Conservation (phyloP, 768 basidiomycete genomes). For the Trametes villosa region DNA sequence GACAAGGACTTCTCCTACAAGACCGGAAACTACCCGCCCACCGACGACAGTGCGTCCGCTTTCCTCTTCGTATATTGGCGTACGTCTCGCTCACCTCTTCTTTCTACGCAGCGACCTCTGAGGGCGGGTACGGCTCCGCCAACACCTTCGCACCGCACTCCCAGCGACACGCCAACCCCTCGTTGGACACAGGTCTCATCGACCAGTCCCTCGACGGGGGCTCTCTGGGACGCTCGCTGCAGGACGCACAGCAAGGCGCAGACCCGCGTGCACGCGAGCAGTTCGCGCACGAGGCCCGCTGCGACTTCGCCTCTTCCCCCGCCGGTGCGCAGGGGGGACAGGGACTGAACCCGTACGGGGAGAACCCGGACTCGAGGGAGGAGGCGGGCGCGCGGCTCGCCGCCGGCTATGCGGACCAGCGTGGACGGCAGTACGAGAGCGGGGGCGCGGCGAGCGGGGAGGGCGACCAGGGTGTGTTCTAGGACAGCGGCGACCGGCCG, state of each 20-base stretch:
- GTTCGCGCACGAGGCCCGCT: constrained; percentile 28
- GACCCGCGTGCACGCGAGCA: constrained; percentile 27
- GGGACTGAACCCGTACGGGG: constrained; percentile 31
- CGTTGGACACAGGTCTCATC: constrained; percentile 23
- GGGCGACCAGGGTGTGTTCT: constrained; percentile 19
- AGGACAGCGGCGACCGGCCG: no score
- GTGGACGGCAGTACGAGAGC: constrained; percentile 29
- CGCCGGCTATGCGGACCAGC: constrained; percentile 22
- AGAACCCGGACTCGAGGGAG: constrained; percentile 24
- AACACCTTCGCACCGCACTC: constrained; percentile 19
- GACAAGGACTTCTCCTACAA: constrained; percentile 19
- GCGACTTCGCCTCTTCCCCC: constrained; percentile 24
- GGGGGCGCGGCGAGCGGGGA: constrained; percentile 24
- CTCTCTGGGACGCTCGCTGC: constrained; percentile 25
- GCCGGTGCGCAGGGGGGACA: constrained; percentile 2
- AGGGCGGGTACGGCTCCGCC: constrained; percentile 34
- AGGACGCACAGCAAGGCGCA: constrained; percentile 34
- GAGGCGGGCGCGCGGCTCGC: constrained; percentile 29
- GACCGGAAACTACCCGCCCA: constrained; percentile 32
- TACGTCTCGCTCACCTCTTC: constrained; percentile 17
- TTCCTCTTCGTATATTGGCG: background rate
- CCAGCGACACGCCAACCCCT: constrained; percentile 16
- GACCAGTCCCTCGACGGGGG: constrained; percentile 33
- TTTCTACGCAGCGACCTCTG: constrained; percentile 28
- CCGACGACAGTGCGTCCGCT: constrained; percentile 28